A percentile compares a stretch with the other conserved stretches of the same genome.
Conservation (phyloP, 345 rosid species). For the Heritiera littoralis region DNA sequence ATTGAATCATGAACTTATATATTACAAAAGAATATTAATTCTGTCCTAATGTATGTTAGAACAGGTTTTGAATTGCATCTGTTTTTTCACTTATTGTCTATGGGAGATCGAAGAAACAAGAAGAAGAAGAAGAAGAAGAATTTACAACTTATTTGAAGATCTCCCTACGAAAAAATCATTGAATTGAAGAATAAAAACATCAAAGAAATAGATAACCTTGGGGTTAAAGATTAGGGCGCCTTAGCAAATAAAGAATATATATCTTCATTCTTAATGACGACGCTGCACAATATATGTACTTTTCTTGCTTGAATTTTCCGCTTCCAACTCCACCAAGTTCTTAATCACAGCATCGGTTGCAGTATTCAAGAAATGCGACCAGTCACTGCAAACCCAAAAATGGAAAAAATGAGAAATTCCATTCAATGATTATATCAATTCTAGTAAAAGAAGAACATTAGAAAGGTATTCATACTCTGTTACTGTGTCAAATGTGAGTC, state of each 20-base stretch:
- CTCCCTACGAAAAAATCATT: neutral
- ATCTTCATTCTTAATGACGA: conserved; percentile 2
- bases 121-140: neutral
- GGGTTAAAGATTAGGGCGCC: neutral
- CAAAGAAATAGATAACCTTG: neutral
- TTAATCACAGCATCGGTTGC: conserved; percentile 68
- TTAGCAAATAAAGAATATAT: neutral
- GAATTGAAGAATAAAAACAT: neutral
- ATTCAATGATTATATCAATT: no score
- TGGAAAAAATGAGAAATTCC: neutral
- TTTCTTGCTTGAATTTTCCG: conserved; percentile 23
- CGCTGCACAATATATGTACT: conserved; percentile 24
- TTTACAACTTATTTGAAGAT: neutral
- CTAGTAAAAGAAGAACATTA: neutral
- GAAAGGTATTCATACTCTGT: conserved; percentile 48
- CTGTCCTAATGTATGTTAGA: neutral
- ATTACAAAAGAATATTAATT: conserved; percentile 5
- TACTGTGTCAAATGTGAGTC: conserved; percentile 70
- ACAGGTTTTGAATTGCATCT: neutral
- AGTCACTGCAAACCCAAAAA: conserved; percentile 49
- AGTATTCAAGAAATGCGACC: conserved; percentile 68
- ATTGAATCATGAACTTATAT: conserved; percentile 13
- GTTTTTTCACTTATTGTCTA: neutral
- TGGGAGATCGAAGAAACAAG: neutral
- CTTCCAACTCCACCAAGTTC: conserved; percentile 65